These are phyloP conservation scores for Fraxinus floribunda DNA, from an alignment of 305 asterid species.

Conservation along the genomic window DNA sequence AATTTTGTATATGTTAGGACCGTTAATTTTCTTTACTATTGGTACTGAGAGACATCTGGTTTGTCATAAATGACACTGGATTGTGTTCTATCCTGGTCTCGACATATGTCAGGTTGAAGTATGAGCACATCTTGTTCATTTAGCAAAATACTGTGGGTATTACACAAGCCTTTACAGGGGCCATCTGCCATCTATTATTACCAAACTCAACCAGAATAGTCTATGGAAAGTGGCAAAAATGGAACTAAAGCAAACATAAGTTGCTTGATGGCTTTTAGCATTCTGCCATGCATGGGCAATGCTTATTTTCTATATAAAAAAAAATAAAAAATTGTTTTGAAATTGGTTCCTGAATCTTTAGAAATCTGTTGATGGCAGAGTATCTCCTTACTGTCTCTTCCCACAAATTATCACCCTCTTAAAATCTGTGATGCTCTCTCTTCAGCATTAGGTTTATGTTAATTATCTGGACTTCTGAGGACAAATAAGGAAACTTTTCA, in stretches of 20 bases:
- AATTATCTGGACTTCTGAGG: not conserved
- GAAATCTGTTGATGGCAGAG: not conserved
- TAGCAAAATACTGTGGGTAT: not conserved
- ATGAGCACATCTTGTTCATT: not conserved
- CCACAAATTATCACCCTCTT: not conserved
- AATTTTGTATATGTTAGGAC: not conserved
- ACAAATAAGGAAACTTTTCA: not conserved
- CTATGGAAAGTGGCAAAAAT: not conserved
- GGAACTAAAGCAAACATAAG: not conserved
- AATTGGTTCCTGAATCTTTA: not conserved
- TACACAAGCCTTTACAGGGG: not conserved
- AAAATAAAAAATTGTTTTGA: not conserved
- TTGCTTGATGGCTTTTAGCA: not conserved
- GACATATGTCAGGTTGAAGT: not conserved
- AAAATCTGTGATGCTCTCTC: not conserved
- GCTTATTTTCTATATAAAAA: not conserved
- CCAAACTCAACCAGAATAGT: not conserved
- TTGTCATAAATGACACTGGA: conserved; percentile 8
- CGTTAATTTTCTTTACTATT: not conserved
- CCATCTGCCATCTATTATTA: not conserved
- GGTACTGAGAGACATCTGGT: conserved; percentile 4
- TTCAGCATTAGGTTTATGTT: conserved; percentile 7
- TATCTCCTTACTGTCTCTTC: not conserved
- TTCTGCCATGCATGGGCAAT: not conserved
- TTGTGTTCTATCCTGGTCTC: not conserved